Evolutionary conservation across 2,329 filamentous ascomycete genomes (phyloP).

Genomic region (Talaromyces pinophilus): DNA sequence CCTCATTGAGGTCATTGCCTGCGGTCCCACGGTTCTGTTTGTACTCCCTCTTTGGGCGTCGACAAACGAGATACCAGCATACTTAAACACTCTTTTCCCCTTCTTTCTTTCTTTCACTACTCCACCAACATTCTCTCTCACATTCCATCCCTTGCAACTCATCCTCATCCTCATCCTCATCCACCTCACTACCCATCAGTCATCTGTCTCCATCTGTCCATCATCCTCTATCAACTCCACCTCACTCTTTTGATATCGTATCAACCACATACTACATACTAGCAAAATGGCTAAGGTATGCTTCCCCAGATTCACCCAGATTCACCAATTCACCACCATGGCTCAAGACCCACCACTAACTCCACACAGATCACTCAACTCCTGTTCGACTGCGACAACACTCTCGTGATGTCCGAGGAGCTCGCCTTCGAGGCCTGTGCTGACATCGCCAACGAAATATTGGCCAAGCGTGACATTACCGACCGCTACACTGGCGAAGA

Average conservation of each 20-base stretch:
- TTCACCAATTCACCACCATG: slow-evolving; percentile 25
- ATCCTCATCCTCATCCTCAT: neutral
- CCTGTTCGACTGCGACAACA: slow-evolving; percentile 80
- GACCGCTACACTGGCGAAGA: slow-evolving; percentile 74
- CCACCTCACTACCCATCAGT: neutral
- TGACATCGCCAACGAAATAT: slow-evolving; percentile 83
- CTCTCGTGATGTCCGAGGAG: slow-evolving; percentile 86
- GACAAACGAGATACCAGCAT: slow-evolving; percentile 8
- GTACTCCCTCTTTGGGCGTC: neutral
- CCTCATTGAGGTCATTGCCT: slow-evolving; percentile 11
- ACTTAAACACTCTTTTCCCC: slow-evolving; percentile 19
- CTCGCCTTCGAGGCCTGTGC: slow-evolving; percentile 90
- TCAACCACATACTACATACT: neutral
- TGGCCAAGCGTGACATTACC: slow-evolving; percentile 64
- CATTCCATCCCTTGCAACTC: slow-evolving; percentile 3
- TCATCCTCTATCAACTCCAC: neutral
- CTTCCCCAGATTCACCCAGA: slow-evolving; percentile 9
- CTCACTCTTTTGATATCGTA: neutral
- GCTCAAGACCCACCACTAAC: slow-evolving; percentile 32
- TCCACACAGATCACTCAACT: slow-evolving; percentile 63
- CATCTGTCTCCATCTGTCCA: neutral
- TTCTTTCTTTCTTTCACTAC: neutral
- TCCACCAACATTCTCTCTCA: neutral
- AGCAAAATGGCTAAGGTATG: slow-evolving; percentile 36
- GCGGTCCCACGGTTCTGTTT: slow-evolving; percentile 6